Evolutionary conservation across 148 eudicot genomes (phyloP), one percentile per base, ranked within the genome.

Genomic region (Tetragonia tetragonoides): DNA sequence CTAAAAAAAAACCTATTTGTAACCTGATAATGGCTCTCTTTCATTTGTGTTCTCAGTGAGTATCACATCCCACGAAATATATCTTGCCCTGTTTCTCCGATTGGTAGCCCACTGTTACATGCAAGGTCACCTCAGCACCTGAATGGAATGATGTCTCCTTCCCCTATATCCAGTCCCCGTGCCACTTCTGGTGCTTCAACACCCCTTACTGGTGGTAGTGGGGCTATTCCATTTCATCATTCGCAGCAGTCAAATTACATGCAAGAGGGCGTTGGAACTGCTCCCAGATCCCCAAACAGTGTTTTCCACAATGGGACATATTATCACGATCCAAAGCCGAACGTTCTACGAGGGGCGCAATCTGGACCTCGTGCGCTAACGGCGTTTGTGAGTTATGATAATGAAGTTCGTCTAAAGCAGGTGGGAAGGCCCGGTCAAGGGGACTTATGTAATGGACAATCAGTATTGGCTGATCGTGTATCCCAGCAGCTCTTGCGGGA

Each of bases 81-180:
- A 78, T 95, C 99, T 46, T 93, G 95, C 80, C 98, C 99, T 2
- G 99, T 95, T 62, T 95, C 99, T 61, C 99, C 99, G 42, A 90
- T 91, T 41, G 97, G 99, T 44, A 95, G 99, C 77, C 99, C 99
- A 57, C 88, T 95, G 66, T 68, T 92, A 64, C 82, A 91, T 78
- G 83, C 98, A 71, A 83, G 93, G 77, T 93, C 93, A 71, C 97
- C 93, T 10, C 99, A 84, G 74, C 92, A 88, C 64, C 74, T 90
- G 65, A 91, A 83, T 64, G 97, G 99, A 72, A 84, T 87, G 81
- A 80, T 90, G 86, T 85, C 99, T 63, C 99, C 99, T 4, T 93
- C 98, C 5, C 94, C 97, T 44, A 89, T 95, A 80, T 91, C 92
- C 68, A 95, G 97, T 81, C 99, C 99, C 5, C 93, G 78, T 21